Evolutionary conservation across 2,329 filamentous ascomycete species (phyloP).

Genomic region (Beauveria sp.): DNA sequence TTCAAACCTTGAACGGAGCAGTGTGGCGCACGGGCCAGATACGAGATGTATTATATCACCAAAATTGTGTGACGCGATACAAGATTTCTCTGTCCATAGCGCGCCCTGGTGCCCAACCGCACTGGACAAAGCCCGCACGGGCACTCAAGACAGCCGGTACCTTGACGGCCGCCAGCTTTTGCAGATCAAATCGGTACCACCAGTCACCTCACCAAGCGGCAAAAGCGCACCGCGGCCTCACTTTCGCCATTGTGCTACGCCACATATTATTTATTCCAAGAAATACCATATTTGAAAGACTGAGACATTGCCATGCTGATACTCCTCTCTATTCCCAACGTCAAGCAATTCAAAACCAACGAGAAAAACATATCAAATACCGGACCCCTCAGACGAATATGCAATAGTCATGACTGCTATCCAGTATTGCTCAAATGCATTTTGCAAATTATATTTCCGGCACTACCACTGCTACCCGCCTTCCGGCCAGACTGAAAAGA

Average conservation of each 20-base stretch:
- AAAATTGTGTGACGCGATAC: not conserved
- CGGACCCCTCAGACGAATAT: not conserved
- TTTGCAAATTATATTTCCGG: slow-evolving; percentile 6
- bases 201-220: not conserved
- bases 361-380: not conserved
- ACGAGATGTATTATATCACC: not conserved
- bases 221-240: no score
- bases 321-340: not conserved
- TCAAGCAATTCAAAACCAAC: not conserved
- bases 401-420: slow-evolving; percentile 6
- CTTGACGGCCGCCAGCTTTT: not conserved
- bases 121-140: not conserved
- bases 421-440: slow-evolving; percentile 8
- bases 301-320: slow-evolving; percentile 3
- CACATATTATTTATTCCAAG: not conserved
- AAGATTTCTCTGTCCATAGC: not conserved
- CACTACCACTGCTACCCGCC: not conserved
- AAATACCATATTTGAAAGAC: not conserved
- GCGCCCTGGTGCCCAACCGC: not conserved
- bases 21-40: not conserved
- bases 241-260: not conserved
- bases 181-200: not conserved
- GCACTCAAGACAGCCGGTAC: not conserved
- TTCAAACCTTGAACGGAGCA: not conserved
- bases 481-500: not conserved